A percentile compares a stretch with the other conserved stretches of the same genome.
These are phyloP conservation scores for Aulographum hederae DNA, from an alignment of 2,329 filamentous ascomycete species.

Conservation along the genomic window DNA sequence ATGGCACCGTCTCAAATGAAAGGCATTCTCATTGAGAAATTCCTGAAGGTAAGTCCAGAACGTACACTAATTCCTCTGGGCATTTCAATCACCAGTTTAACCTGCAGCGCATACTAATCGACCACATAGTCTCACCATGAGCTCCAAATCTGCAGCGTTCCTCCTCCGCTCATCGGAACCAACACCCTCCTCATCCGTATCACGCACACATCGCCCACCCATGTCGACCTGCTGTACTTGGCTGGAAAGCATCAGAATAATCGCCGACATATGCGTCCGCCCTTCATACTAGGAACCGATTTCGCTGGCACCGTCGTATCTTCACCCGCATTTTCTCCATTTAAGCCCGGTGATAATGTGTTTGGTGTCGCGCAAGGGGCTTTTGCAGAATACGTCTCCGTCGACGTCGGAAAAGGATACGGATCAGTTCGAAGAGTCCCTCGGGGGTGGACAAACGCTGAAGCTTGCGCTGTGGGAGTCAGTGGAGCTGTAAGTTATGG, in stretches of 20 bases:
- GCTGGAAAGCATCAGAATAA: slow-evolving; percentile 44
- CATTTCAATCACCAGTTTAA: not conserved
- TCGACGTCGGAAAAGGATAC: slow-evolving; percentile 13
- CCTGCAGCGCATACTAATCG: not conserved
- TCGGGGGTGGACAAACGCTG: slow-evolving; percentile 22
- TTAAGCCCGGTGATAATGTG: slow-evolving; percentile 30
- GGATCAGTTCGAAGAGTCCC: slow-evolving; percentile 26
- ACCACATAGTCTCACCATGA: not conserved
- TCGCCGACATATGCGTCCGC: slow-evolving; percentile 33
- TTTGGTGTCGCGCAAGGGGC: slow-evolving; percentile 34
- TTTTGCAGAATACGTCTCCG: slow-evolving; percentile 32
- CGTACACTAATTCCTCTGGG: not conserved
- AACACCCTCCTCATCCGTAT: slow-evolving; percentile 25
- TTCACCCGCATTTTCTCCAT: slow-evolving; percentile 16
- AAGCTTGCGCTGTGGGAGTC: slow-evolving; percentile 34
- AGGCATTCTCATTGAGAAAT: not conserved
- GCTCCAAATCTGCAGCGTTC: not conserved
- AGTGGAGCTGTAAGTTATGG: slow-evolving; percentile 37
- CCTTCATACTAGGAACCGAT: slow-evolving; percentile 41
- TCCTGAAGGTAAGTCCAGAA: not conserved
- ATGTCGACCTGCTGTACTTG: slow-evolving; percentile 42
- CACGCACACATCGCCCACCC: slow-evolving; percentile 38
- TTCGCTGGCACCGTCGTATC: slow-evolving; percentile 35
- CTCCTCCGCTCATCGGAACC: not conserved
- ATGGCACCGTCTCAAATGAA: no score